Percentiles rank a stretch among this genome's conserved stretches.
phyloP scores from a whole-genome alignment of 2,329 filamentous ascomycete species.

The Dactylella cylindrospora region DNA sequence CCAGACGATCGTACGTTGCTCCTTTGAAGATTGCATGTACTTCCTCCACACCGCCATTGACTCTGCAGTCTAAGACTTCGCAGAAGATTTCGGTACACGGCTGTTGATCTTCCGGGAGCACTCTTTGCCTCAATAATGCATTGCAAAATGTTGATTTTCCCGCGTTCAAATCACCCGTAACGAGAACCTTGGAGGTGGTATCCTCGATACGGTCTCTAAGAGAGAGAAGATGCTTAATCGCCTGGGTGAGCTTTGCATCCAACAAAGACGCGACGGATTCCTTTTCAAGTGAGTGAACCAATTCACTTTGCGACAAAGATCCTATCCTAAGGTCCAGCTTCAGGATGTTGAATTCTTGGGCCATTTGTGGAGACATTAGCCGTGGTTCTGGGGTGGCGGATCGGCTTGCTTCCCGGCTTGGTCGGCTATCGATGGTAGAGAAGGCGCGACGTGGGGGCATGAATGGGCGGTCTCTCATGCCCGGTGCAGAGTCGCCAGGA shows the following conservation, averaged over 20 bases:
- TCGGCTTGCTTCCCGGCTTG: constrained; percentile 51
- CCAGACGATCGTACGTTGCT: constrained; percentile 75
- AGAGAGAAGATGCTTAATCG: constrained; percentile 82
- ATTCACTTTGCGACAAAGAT: constrained; percentile 77
- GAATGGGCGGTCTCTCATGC: constrained; percentile 52
- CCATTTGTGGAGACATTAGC: constrained; percentile 85
- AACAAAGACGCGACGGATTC: constrained; percentile 83
- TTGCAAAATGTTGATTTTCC: constrained; percentile 99
- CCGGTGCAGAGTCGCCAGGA: constrained; percentile 52
- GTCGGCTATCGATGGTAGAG: constrained; percentile 62
- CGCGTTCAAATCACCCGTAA: constrained; percentile 94
- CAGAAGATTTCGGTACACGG: constrained; percentile 98
- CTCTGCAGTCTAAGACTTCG: constrained; percentile 87
- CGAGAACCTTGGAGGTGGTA: constrained; percentile 91
- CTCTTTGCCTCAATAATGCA: constrained; percentile 85
- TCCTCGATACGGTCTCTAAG: constrained; percentile 94
- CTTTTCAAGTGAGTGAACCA: constrained; percentile 94
- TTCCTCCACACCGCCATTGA: constrained; percentile 89
- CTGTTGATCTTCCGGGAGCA: constrained; percentile 94
- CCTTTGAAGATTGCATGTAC: constrained; percentile 92
- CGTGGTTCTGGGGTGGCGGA: constrained; percentile 66
- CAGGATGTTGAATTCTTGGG: constrained; percentile 91
- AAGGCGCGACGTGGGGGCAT: constrained; percentile 66
- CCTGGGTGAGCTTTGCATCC: constrained; percentile 91
- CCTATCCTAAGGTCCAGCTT: constrained; percentile 94